Conservation (phyloP, 305 asterid genomes). For the Plantago coronopus region DNA sequence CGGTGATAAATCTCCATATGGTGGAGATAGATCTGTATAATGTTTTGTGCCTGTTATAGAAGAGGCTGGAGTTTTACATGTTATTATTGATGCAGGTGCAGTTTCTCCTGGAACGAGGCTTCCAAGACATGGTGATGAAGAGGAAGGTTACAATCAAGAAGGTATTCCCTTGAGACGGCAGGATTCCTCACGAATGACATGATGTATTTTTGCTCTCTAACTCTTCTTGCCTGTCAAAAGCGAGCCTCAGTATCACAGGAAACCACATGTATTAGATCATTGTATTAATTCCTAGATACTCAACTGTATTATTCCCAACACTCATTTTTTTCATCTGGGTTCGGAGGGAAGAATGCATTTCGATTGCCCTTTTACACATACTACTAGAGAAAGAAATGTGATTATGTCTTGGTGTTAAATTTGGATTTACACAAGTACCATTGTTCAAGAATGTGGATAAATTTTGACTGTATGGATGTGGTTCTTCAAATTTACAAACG, state of each 20-base stretch:
- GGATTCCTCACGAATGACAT: conserved; percentile 53
- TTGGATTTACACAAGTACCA: conserved; percentile 1
- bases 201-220: conserved; percentile 22
- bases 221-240: conserved; percentile 24
- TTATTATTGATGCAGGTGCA: conserved; percentile 31
- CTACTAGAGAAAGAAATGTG: not conserved
- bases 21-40: conserved; percentile 1
- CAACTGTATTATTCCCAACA: conserved; percentile 20
- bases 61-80: not conserved
- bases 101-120: conserved; percentile 31
- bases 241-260: conserved; percentile 26
- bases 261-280: conserved; percentile 36
- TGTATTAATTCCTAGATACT: conserved; percentile 39
- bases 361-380: not conserved
- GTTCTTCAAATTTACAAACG: not conserved
- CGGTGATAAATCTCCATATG: not conserved
- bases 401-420: not conserved
- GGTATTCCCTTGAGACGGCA: conserved; percentile 84
- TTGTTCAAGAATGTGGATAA: conserved; percentile 1
- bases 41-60: not conserved
- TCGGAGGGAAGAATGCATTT: conserved; percentile 21
- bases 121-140: conserved; percentile 55
- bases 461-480: conserved; percentile 4
- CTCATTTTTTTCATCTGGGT: conserved; percentile 13
- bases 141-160: conserved; percentile 50